phyloP scores from a whole-genome alignment of 2,329 filamentous ascomycete species.

The Blumeria graminis region DNA sequence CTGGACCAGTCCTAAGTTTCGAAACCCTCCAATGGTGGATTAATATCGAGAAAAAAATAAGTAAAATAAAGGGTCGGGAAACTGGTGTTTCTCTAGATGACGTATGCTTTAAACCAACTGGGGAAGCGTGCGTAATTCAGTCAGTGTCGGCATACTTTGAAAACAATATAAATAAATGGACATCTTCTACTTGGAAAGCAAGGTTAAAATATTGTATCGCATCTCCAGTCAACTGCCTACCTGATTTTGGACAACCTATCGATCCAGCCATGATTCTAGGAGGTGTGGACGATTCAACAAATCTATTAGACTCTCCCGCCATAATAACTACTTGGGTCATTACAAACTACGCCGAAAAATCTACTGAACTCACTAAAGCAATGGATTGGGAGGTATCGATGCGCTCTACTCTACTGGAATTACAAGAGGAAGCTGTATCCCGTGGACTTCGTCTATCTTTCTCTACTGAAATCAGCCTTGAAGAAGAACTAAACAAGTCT shows the following conservation, averaged over 20 bases:
- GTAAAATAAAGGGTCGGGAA: slow-evolving; percentile 42
- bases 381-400: slow-evolving; percentile 78
- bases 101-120: slow-evolving; percentile 84
- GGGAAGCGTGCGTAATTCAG: slow-evolving; percentile 74
- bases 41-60: slow-evolving; percentile 58
- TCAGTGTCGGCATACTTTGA: slow-evolving; percentile 80
- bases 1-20: slow-evolving; percentile 62
- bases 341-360: slow-evolving; percentile 58
- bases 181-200: slow-evolving; percentile 44
- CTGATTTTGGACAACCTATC: slow-evolving; percentile 71
- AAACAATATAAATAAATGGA: slow-evolving; percentile 35
- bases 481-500: slow-evolving; percentile 90
- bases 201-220: slow-evolving; percentile 49
- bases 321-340: slow-evolving; percentile 90
- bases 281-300: slow-evolving; percentile 40
- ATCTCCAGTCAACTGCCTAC: slow-evolving; percentile 65
- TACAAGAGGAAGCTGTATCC: slow-evolving; percentile 54
- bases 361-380: slow-evolving; percentile 42
- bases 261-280: slow-evolving; percentile 70
- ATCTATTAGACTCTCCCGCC: slow-evolving; percentile 50
- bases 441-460: slow-evolving; percentile 76
- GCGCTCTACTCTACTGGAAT: slow-evolving; percentile 46
- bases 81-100: slow-evolving; percentile 51
- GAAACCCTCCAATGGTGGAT: slow-evolving; percentile 90
- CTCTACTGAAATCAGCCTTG: slow-evolving; percentile 81